Percentiles rank a stretch among this genome's conserved stretches.
phyloP scores from a whole-genome alignment of 2,329 filamentous ascomycete genomes.

The Hypoxylon sp. region DNA sequence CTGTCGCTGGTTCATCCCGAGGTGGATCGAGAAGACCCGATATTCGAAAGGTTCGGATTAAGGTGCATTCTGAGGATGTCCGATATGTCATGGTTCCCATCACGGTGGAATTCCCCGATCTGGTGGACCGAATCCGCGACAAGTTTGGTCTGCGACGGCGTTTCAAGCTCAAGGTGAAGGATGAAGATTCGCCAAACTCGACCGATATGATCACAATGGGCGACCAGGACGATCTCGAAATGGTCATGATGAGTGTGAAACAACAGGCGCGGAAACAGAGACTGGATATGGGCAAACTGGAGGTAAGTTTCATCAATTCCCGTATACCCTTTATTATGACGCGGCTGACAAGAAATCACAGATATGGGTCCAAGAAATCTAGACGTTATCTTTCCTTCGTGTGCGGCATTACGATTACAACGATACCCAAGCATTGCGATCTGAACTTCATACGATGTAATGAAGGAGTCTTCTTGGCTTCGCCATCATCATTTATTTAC shows the following conservation, averaged over 20 bases:
- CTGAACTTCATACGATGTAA: conserved; percentile 53
- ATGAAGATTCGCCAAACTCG: conserved; percentile 81
- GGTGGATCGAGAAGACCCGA: conserved; percentile 74
- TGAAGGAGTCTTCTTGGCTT: conserved; percentile 47
- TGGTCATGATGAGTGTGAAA: conserved; percentile 81
- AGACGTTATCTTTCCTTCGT: conserved; percentile 55
- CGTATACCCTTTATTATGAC: not conserved
- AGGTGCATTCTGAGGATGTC: conserved; percentile 92
- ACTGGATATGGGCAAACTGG: conserved; percentile 91
- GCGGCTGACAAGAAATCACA: conserved; percentile 53
- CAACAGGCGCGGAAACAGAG: conserved; percentile 79
- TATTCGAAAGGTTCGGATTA: conserved; percentile 85
- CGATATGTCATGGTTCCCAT: conserved; percentile 90
- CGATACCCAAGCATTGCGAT: conserved; percentile 55
- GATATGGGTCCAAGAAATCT: conserved; percentile 65
- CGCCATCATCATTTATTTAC: conserved; percentile 25
- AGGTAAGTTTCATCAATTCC: conserved; percentile 73
- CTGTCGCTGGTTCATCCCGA: conserved; percentile 65
- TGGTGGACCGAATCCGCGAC: conserved; percentile 83
- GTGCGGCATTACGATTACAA: conserved; percentile 51
- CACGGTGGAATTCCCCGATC: conserved; percentile 80
- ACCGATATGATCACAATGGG: conserved; percentile 95
- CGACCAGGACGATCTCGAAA: conserved; percentile 95
- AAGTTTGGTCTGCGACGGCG: conserved; percentile 85
- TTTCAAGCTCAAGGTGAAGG: conserved; percentile 90